Percentiles rank a stretch among this genome's conserved stretches.
phyloP scores from a whole-genome alignment of 2,329 filamentous ascomycete genomes.

The Xylaria sp. region DNA sequence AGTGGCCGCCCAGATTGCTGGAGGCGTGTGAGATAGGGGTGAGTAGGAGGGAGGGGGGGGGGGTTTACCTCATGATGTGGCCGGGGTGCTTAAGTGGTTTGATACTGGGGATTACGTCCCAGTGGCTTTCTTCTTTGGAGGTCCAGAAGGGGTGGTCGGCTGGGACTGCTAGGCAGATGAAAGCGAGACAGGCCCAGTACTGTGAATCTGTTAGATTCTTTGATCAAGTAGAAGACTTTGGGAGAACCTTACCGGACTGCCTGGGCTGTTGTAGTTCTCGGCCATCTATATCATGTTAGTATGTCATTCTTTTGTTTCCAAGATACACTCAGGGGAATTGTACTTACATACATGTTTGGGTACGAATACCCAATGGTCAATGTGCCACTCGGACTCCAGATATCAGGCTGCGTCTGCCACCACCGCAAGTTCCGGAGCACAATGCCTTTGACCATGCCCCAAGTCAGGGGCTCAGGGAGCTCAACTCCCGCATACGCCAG shows the following conservation, averaged over 20 bases:
- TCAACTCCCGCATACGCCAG: conserved; percentile 71
- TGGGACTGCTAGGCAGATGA: conserved; percentile 66
- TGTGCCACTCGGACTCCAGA: conserved; percentile 70
- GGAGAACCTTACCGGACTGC: conserved; percentile 46
- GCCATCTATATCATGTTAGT: conserved; percentile 48
- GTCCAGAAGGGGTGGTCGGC: conserved; percentile 71
- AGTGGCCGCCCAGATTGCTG: conserved; percentile 65
- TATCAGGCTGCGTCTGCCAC: conserved; percentile 72
- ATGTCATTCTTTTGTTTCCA: not conserved
- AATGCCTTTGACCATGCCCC: conserved; percentile 74
- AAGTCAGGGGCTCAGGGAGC: conserved; percentile 64
- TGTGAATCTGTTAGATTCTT: conserved; percentile 31
- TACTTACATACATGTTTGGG: conserved; percentile 64
- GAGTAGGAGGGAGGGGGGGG: not conserved
- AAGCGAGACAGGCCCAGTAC: conserved; percentile 76
- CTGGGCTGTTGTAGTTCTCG: conserved; percentile 79
- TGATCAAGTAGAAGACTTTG: not conserved
- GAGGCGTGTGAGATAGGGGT: not conserved
- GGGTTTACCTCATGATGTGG: conserved; percentile 57
- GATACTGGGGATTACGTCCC: conserved; percentile 50
- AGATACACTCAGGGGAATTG: not conserved
- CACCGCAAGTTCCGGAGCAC: conserved; percentile 68
- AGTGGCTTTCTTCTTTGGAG: conserved; percentile 57
- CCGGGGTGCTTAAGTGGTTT: conserved; percentile 62
- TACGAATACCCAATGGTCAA: conserved; percentile 73